Conservation (phyloP, 805 yeast species). For the Yarrowia sp. region DNA sequence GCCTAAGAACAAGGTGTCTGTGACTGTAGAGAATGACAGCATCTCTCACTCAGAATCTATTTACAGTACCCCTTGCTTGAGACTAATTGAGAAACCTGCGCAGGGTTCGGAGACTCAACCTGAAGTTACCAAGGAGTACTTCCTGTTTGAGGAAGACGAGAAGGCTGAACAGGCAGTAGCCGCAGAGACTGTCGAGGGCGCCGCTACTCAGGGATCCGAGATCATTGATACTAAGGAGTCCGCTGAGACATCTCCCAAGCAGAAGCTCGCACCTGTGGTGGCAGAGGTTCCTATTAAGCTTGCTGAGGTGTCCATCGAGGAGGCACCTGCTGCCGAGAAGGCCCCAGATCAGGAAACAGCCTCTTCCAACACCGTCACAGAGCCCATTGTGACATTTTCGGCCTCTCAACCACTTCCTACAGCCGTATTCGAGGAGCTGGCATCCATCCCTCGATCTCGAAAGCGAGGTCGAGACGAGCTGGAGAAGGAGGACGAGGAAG, state of each 20-base stretch:
- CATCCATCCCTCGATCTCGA: not conserved
- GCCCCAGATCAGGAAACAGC: too few relatives aligned
- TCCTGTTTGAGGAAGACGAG: not conserved
- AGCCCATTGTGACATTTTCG: too few relatives aligned
- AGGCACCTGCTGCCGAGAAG: too few relatives aligned
- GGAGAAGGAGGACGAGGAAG: constrained; percentile 29
- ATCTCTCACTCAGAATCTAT: too few relatives aligned
- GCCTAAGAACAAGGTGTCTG: too few relatives aligned
- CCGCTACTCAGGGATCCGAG: not conserved
- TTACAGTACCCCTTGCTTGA: too few relatives aligned
- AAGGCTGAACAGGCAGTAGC: not conserved
- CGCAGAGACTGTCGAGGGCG: not conserved
- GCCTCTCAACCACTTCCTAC: not conserved
- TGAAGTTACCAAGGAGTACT: not conserved
- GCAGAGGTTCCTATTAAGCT: too few relatives aligned
- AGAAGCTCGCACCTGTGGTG: too few relatives aligned
- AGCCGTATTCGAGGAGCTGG: not conserved
- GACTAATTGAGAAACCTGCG: too few relatives aligned
- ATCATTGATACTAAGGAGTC: not conserved
- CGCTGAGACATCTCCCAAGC: not conserved
- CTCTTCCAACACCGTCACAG: not conserved
- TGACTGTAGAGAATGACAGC: too few relatives aligned
- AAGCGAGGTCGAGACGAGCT: constrained; percentile 40
- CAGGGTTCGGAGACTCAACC: too few relatives aligned
- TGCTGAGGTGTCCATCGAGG: too few relatives aligned